Percentiles rank a stretch among this genome's conserved stretches.
Evolutionary conservation across 768 basidiomycete genomes (phyloP).

Genomic region (Filobasidium floriforme): DNA sequence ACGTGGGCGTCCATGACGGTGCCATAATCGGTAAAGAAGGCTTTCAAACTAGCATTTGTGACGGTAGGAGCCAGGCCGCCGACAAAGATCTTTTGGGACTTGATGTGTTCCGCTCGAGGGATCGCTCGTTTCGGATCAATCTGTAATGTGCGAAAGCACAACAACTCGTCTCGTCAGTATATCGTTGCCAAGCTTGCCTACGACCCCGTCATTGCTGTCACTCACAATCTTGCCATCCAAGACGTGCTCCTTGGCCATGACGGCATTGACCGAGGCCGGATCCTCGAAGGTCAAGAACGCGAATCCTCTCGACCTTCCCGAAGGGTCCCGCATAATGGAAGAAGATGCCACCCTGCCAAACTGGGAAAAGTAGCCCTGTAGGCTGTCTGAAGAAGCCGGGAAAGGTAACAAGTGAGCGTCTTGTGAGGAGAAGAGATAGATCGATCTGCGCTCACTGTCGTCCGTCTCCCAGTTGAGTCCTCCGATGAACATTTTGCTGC

Average conservation of each 20-base stretch:
- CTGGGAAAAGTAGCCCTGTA: constrained; percentile 75
- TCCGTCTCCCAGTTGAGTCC: constrained; percentile 99
- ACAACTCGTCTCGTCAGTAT: neutral
- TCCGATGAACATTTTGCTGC: constrained; percentile 99
- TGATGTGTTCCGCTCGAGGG: constrained; percentile 89
- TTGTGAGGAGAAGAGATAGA: neutral
- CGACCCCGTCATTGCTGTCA: neutral
- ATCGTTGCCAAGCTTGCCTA: neutral
- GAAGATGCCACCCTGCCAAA: constrained; percentile 96
- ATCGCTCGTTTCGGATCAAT: constrained; percentile 99
- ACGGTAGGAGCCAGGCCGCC: constrained; percentile 87
- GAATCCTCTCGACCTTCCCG: constrained; percentile 90
- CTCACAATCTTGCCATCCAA: constrained; percentile 95
- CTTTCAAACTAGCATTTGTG: constrained; percentile 85
- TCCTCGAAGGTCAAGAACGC: constrained; percentile 96
- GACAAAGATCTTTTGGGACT: constrained; percentile 76
- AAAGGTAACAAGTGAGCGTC: neutral
- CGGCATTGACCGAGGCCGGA: constrained; percentile 82
- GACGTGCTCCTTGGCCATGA: constrained; percentile 89
- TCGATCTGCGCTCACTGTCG: constrained; percentile 62
- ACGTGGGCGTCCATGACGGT: constrained; percentile 96
- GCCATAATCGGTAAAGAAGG: constrained; percentile 88
- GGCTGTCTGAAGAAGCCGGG: constrained; percentile 47
- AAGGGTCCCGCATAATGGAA: constrained; percentile 96
- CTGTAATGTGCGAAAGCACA: constrained; percentile 48